phyloP scores from a whole-genome alignment of 257 asterid genomes.

The Petunia axillaris region DNA sequence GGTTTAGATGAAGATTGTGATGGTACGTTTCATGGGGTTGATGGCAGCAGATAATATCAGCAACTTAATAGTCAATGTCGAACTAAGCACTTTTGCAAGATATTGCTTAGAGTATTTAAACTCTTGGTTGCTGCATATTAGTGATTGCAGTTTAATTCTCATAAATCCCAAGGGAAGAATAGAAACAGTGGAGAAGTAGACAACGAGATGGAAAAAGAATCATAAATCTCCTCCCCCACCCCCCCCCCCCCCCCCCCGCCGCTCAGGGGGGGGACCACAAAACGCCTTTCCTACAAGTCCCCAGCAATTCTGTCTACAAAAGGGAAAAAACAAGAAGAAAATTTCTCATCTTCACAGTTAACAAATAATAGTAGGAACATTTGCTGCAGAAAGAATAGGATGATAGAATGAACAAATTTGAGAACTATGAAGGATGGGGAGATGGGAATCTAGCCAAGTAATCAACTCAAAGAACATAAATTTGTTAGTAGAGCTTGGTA shows the following conservation, averaged over 20 bases:
- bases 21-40: neutral
- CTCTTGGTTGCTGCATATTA: neutral
- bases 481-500: neutral
- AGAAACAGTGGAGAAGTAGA: neutral
- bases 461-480: neutral
- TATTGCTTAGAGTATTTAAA: neutral
- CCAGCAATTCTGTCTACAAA: neutral
- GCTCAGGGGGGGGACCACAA: too few relatives aligned
- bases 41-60: neutral
- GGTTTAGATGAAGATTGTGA: neutral
- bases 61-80: neutral
- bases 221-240: too few relatives aligned
- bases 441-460: neutral
- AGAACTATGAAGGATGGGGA: neutral
- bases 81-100: neutral
- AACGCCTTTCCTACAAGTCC: too few relatives aligned
- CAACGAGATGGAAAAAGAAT: neutral
- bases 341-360: neutral
- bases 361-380: neutral
- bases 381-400: neutral
- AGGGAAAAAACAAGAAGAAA: neutral
- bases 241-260: too few relatives aligned
- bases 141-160: neutral
- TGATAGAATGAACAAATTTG: neutral
- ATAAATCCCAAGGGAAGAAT: neutral